Evolutionary conservation across 768 basidiomycete species (phyloP).

Genomic region (Kwoniella botswanensis): DNA sequence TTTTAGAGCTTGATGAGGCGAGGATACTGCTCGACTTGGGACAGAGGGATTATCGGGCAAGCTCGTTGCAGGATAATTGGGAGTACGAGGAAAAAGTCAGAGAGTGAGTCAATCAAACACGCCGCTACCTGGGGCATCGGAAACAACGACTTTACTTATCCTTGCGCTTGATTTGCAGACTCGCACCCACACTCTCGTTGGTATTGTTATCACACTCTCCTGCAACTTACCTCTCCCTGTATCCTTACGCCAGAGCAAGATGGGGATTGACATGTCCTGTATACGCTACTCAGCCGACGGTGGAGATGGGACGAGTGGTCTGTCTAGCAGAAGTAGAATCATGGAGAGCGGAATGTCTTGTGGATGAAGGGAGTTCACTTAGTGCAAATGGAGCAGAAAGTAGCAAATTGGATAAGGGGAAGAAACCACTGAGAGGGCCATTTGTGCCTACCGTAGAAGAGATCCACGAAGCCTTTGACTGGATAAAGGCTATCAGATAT

Average conservation of each 20-base stretch:
- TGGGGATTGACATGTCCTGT: slow-evolving; percentile 89
- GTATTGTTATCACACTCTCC: slow-evolving; percentile 95
- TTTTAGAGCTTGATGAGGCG: slow-evolving; percentile 93
- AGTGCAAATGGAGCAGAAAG: slow-evolving; percentile 6
- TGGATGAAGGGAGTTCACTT: slow-evolving; percentile 28
- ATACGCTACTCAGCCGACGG: slow-evolving; percentile 92
- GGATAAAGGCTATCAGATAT: slow-evolving; percentile 87
- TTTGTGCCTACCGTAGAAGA: slow-evolving; percentile 77
- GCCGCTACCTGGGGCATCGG: neutral
- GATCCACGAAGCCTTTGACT: slow-evolving; percentile 90
- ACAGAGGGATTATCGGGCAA: slow-evolving; percentile 60
- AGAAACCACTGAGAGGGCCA: slow-evolving; percentile 59
- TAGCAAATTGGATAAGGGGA: slow-evolving; percentile 25
- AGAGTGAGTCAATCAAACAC: slow-evolving; percentile 44
- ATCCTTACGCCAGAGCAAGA: slow-evolving; percentile 84
- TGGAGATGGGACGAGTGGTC: slow-evolving; percentile 92
- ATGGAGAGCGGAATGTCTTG: slow-evolving; percentile 60
- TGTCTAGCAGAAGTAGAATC: slow-evolving; percentile 86
- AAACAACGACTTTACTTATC: neutral
- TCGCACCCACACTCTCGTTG: slow-evolving; percentile 80
- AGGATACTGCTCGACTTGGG: slow-evolving; percentile 94
- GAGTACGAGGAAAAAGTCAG: slow-evolving; percentile 55
- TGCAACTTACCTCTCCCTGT: slow-evolving; percentile 84
- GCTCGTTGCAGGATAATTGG: slow-evolving; percentile 35
- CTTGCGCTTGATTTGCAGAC: slow-evolving; percentile 60